Evolutionary conservation across 202 grass and related monocot genomes (phyloP), one percentile per base, ranked within the genome.

Genomic region (Bolboschoenoplectus hybrid): DNA sequence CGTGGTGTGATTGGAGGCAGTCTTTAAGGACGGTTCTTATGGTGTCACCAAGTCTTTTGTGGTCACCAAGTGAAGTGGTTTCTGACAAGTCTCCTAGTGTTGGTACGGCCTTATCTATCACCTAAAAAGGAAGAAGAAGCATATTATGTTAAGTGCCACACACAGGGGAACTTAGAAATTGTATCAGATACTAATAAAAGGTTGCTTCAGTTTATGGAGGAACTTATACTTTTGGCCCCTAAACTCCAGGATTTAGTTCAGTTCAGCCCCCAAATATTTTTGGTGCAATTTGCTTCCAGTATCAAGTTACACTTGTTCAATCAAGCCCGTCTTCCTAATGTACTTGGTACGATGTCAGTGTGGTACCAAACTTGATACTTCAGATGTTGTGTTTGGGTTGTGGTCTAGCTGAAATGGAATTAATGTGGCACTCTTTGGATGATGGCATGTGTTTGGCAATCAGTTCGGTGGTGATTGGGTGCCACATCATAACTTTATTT

Each of bases 81-180:
- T 94, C 87, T 52, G 90, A 82, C 76, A 94, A 88, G 88, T 97
- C 94, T 86, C 91, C 90, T 36, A 97, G 55, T 58, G 92, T 87
- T 74, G 90, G 87, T 13, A 91, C 88, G 49, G 90, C 86, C 86
- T 91, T 92, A 90, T 97, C 94, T 89, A 94, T 90, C 70, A 97
- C 89, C 92, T 94, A 84, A 63, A 65, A 81, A 34, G 76, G 46
- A 38, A 79, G 45, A 60, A 75, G 43, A 55, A 68, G 20, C 36
- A 73, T 45, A 38, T 16, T 4, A 67, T 67, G 13, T 56, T 56
- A 56, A 56, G 53, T 17, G 53, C 53, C 0, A 66, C 9, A 66
- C 34, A 67, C 0, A 66, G 32, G 10, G 39, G 4, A 67, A 67
- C 35, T 10, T 39, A 38, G 35, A 67, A 13, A 67, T 5, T 67